Base-by-base conservation (phyloP, 2,329 filamentous ascomycete species). In the Daldinia sp. region DNA sequence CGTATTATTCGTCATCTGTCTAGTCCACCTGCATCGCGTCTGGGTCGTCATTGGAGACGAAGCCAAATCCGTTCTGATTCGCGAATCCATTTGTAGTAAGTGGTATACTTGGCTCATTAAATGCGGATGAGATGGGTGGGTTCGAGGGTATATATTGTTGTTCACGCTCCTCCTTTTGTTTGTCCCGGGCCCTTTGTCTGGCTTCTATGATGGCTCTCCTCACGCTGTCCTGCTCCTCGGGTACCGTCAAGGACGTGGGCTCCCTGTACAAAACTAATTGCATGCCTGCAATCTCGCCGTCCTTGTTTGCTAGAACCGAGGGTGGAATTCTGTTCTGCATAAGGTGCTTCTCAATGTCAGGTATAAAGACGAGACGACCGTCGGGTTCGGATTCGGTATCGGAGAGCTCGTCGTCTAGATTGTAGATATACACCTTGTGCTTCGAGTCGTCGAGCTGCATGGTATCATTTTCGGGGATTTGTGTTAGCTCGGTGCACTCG, bases 391-490 rank as follows among this genome's bases (percentile, higher is more conserved):
- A 67, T 8, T 87, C 83, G 39, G 84, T 80, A 67, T 90, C 87
- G 11, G 90, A 89, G 29, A 98, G 85, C 78, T 98, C 94, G 70
- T 90, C 90, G 74, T 96, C 93, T 8, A 99, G 83, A 77, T 96
- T 89, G 81, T 94, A 90, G 70, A 99, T 93, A 82, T 95, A 97
- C 63, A 97, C 87, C 73, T 90, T 92, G 79, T 96, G 84, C 72
- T 91, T 91, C 29, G 91, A 90, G 77, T 97, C 90, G 78, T 98
- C 94, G 63, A 98, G 76, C 59, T 90, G 85, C 94, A 98, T 97
- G 58, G 77, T 73, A 69, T 93, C 90, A 66, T 86, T 80, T 17
- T 74, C 73, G 48, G 68, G 53, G 53, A 64, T 67, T 51, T 65
- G 61, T 39, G 43, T 61, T 49, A 66, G 34, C 37, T 58, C 41